Evolutionary conservation across 495 filamentous ascomycete genomes (phyloP).

Genomic region (Penicillium macrosclerotiorum): DNA sequence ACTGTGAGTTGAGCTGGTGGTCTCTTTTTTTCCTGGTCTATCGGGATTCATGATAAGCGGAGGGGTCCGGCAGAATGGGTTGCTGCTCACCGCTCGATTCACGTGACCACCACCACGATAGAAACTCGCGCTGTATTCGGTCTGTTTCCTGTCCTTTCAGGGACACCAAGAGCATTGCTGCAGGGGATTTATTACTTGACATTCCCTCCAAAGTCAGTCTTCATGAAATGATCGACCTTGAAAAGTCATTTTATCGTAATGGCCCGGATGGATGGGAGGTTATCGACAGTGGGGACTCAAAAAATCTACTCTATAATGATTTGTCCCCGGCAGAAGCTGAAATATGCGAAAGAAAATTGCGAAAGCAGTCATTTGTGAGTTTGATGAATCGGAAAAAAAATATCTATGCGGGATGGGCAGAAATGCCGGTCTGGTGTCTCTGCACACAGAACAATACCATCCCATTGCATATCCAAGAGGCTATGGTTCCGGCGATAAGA

Average conservation of each 20-base stretch:
- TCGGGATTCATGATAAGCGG: slow-evolving; percentile 14
- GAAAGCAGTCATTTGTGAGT: slow-evolving; percentile 4
- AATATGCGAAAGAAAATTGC: not conserved
- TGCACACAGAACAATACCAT: slow-evolving; percentile 2
- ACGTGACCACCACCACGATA: not conserved
- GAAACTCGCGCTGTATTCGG: not conserved
- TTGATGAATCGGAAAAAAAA: not conserved
- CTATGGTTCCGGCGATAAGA: slow-evolving; percentile 4
- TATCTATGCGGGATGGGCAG: slow-evolving; percentile 8
- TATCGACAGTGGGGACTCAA: slow-evolving; percentile 1
- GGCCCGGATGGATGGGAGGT: slow-evolving; percentile 5
- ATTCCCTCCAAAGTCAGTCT: too few species aligned
- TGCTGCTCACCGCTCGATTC: slow-evolving; percentile 6
- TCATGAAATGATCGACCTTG: not conserved
- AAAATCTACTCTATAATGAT: slow-evolving; percentile 8
- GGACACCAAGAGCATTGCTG: too few species aligned
- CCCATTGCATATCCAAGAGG: slow-evolving; percentile 1
- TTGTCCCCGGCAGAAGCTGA: slow-evolving; percentile 1
- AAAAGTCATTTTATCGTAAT: not conserved
- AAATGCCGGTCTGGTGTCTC: slow-evolving; percentile 8
- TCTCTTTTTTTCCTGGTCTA: slow-evolving; percentile 7
- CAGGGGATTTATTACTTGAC: too few species aligned
- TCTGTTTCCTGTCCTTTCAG: too few species aligned
- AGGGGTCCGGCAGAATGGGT: slow-evolving; percentile 12
- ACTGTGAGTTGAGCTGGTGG: too few species aligned